These are phyloP conservation scores for Lantana camara DNA, from an alignment of 257 asterid genomes.

Conservation along the genomic window DNA sequence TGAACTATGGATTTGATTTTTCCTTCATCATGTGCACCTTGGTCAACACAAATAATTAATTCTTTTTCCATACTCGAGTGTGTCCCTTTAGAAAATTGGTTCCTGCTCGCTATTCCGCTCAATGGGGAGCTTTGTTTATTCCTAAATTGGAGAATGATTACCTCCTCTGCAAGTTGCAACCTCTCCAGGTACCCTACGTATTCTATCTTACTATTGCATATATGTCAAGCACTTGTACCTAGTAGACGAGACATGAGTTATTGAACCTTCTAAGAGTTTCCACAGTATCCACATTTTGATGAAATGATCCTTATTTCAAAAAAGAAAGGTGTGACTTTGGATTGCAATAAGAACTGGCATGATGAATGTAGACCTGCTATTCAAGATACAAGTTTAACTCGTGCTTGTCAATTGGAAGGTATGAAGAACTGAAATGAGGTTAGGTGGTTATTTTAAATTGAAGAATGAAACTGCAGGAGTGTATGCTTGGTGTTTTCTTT, in stretches of 20 bases:
- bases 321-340: not conserved
- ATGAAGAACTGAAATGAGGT: conserved; percentile 7
- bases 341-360: conserved; percentile 6
- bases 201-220: conserved; percentile 21
- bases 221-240: conserved; percentile 9
- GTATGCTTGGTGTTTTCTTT: not conserved
- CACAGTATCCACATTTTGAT: not conserved
- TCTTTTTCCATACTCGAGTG: conserved; percentile 10
- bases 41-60: not conserved
- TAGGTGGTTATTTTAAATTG: not conserved
- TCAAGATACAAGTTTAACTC: conserved; percentile 12
- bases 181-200: conserved; percentile 7
- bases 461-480: not conserved
- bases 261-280: not conserved
- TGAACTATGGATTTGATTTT: conserved; percentile 3
- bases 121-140: not conserved
- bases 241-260: conserved; percentile 5
- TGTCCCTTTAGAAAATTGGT: conserved; percentile 16
- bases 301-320: not conserved
- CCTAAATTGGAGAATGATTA: not conserved
- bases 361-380: not conserved
- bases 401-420: conserved; percentile 11
- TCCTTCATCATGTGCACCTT: conserved; percentile 10
- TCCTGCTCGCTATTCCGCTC: conserved; percentile 9
- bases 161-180: conserved; percentile 22